Percentiles rank a stretch among this genome's conserved stretches.
phyloP scores from a whole-genome alignment of 306 rosid genomes.

The Senna siamea region DNA sequence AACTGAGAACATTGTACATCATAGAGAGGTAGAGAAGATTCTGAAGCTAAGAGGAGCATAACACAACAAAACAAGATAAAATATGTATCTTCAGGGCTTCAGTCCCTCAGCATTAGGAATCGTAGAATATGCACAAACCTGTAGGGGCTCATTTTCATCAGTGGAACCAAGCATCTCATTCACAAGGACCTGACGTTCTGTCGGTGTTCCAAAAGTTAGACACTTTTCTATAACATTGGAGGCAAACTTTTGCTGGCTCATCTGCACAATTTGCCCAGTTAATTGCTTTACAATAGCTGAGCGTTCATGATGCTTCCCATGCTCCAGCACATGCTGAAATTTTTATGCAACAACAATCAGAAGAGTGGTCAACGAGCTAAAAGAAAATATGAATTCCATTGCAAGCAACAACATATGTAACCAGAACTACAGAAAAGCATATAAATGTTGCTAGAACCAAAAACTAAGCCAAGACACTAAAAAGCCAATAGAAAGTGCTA shows the following conservation, averaged over 20 bases:
- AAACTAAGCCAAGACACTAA: background rate
- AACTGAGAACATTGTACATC: background rate
- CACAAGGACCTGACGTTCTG: slow-evolving; percentile 80
- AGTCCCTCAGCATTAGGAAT: background rate
- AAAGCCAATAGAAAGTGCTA: background rate
- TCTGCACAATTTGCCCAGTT: slow-evolving; percentile 90
- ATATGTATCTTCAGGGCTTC: background rate
- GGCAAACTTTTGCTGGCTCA: slow-evolving; percentile 99
- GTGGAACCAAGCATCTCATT: slow-evolving; percentile 95
- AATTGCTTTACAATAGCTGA: slow-evolving; percentile 80
- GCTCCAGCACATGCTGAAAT: slow-evolving; percentile 90
- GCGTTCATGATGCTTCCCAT: slow-evolving; percentile 93
- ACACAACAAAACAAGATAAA: slow-evolving; percentile 6
- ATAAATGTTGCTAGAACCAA: background rate
- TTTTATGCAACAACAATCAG: slow-evolving; percentile 22
- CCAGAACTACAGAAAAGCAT: slow-evolving; percentile 1
- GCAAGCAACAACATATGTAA: background rate
- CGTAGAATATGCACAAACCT: slow-evolving; percentile 56
- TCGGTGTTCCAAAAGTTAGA: slow-evolving; percentile 79
- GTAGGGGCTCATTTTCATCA: slow-evolving; percentile 94
- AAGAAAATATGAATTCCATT: background rate
- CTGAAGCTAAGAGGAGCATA: slow-evolving; percentile 6
- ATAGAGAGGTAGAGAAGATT: background rate
- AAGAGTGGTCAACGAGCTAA: background rate
- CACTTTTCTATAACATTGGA: slow-evolving; percentile 96